Percentiles rank a stretch among this genome's conserved stretches.
Evolutionary conservation across 148 eudicot genomes (phyloP).

Genomic region (Heliosperma pusillum): DNA sequence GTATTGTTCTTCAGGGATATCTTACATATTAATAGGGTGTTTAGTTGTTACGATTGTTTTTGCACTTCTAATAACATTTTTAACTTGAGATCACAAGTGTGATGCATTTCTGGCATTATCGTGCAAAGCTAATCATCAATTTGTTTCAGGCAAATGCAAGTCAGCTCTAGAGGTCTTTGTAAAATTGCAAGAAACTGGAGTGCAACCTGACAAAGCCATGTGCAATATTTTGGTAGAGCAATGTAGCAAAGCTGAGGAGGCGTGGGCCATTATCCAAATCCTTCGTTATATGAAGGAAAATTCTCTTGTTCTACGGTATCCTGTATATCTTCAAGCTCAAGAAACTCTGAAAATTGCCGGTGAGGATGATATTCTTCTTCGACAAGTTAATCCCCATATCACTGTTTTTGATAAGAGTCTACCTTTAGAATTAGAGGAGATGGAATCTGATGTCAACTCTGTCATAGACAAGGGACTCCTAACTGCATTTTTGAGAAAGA

Average conservation of each 20-base stretch:
- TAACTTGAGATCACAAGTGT: not conserved
- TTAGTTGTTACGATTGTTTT: not conserved
- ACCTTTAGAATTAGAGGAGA: constrained; percentile 13
- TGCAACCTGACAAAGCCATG: constrained; percentile 78
- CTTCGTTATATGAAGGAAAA: constrained; percentile 76
- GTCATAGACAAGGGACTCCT: constrained; percentile 43
- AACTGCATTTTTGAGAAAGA: constrained; percentile 37
- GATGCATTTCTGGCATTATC: not conserved
- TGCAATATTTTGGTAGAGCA: constrained; percentile 78
- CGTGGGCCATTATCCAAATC: constrained; percentile 47
- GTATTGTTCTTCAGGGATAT: not conserved
- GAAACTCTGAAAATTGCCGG: constrained; percentile 49
- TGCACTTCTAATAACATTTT: not conserved
- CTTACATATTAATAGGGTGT: not conserved
- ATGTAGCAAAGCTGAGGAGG: constrained; percentile 52
- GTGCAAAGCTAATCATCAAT: not conserved
- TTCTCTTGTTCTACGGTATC: constrained; percentile 59
- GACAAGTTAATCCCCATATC: constrained; percentile 69
- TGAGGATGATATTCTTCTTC: constrained; percentile 54
- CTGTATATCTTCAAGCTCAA: constrained; percentile 53
- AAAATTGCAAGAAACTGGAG: constrained; percentile 78
- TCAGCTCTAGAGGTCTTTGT: constrained; percentile 60
- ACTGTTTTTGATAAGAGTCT: constrained; percentile 19
- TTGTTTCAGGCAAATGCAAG: constrained; percentile 53
- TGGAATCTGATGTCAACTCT: constrained; percentile 17